phyloP scores from a whole-genome alignment of 495 filamentous ascomycete species.

The Annulohypoxylon nitens region DNA sequence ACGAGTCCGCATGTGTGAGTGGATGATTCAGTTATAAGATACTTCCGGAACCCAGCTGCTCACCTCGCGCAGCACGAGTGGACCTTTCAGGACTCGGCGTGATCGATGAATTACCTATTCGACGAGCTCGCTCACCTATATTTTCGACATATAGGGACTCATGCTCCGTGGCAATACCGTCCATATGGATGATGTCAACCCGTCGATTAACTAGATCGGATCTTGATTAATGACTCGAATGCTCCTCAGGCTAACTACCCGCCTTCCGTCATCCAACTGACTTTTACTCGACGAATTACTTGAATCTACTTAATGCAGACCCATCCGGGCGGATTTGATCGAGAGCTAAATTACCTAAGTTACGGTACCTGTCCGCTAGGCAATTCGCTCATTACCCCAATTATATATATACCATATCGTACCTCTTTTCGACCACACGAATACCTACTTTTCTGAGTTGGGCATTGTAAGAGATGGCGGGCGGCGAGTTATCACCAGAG shows the following conservation, averaged over 20 bases:
- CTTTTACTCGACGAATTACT: neutral
- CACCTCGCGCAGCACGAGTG: slow-evolving; percentile 23
- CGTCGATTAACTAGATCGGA: neutral
- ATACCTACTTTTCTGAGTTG: neutral
- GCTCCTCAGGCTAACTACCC: neutral
- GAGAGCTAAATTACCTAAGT: neutral
- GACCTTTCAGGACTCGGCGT: slow-evolving; percentile 19
- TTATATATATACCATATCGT: neutral
- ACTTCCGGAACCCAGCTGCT: slow-evolving; percentile 20
- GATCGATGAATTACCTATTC: slow-evolving; percentile 24
- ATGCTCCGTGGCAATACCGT: neutral
- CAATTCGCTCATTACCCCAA: slow-evolving; percentile 1
- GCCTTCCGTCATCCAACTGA: slow-evolving; percentile 4
- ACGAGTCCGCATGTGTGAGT: slow-evolving; percentile 1
- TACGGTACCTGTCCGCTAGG: neutral
- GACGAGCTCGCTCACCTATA: slow-evolving; percentile 20
- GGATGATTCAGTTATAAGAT: slow-evolving; percentile 31
- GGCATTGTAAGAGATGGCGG: slow-evolving; percentile 22
- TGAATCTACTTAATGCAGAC: slow-evolving; percentile 20
- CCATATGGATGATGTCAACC: slow-evolving; percentile 15
- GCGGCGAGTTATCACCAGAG: slow-evolving; percentile 35
- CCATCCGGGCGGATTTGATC: neutral
- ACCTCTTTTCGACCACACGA: neutral
- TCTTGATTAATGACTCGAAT: slow-evolving; percentile 24
- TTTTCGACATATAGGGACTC: slow-evolving; percentile 5